Conservation (phyloP, 495 filamentous ascomycete genomes). For the Penicillium maclennaniae region DNA sequence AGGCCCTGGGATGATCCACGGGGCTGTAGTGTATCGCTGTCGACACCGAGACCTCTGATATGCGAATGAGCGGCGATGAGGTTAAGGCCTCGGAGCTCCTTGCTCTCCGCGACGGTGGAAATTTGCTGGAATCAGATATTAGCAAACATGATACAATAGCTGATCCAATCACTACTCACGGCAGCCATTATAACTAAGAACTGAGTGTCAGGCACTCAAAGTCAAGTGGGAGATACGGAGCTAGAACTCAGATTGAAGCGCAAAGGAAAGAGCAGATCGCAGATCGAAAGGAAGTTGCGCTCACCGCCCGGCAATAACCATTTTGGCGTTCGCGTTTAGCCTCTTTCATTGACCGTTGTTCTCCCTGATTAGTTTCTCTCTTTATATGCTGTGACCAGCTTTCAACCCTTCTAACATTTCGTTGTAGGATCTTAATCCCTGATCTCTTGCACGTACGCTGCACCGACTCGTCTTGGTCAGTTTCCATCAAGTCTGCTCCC, state of each 20-base stretch:
- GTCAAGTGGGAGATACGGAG: conserved; percentile 1
- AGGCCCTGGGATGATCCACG: conserved; percentile 87
- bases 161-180: conserved; percentile 23
- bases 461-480: neutral
- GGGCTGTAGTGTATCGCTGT: conserved; percentile 85
- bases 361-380: neutral
- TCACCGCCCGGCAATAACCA: conserved; percentile 16
- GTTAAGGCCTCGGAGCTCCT: conserved; percentile 90
- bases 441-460: neutral
- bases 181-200: conserved; percentile 33
- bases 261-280: conserved; percentile 13
- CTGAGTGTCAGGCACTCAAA: neutral
- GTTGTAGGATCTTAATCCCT: neutral
- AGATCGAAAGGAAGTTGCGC: conserved; percentile 5
- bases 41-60: conserved; percentile 91
- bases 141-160: neutral
- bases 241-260: conserved; percentile 3
- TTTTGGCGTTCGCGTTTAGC: neutral
- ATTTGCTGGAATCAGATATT: conserved; percentile 58
- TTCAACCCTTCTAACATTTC: neutral
- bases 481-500: neutral
- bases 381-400: neutral
- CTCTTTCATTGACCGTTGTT: neutral
- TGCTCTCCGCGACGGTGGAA: conserved; percentile 87
- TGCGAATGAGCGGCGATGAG: conserved; percentile 98